A percentile compares a stretch with the other conserved stretches of the same genome.
These are phyloP conservation scores for Annona cherimola DNA, from an alignment of 164 flowering plant species.

Conservation along the genomic window DNA sequence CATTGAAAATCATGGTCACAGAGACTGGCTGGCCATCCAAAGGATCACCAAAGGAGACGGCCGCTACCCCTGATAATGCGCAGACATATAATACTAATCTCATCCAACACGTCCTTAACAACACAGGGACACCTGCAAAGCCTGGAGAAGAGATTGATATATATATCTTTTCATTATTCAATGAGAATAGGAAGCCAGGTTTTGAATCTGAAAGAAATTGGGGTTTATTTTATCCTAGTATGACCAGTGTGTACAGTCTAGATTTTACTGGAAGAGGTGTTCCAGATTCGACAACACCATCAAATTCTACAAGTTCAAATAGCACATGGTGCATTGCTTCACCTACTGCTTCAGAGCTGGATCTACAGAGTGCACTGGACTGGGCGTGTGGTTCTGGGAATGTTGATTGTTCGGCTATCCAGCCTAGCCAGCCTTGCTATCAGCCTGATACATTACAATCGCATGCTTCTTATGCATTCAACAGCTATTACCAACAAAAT, in stretches of 20 bases:
- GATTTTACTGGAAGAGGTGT: slow-evolving; percentile 69
- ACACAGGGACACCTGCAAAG: slow-evolving; percentile 81
- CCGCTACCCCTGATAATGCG: slow-evolving; percentile 93
- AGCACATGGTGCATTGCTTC: slow-evolving; percentile 91
- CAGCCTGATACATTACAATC: slow-evolving; percentile 77
- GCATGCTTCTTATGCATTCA: slow-evolving; percentile 91
- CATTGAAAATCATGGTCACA: slow-evolving; percentile 75
- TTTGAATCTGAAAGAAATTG: slow-evolving; percentile 95
- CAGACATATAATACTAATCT: slow-evolving; percentile 80
- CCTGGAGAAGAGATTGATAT: slow-evolving; percentile 74
- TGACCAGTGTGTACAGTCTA: slow-evolving; percentile 75
- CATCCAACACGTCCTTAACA: slow-evolving; percentile 68
- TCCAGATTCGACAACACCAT: slow-evolving; percentile 29
- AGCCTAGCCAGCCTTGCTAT: slow-evolving; percentile 92
- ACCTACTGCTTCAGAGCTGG: slow-evolving; percentile 54
- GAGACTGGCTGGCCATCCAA: slow-evolving; percentile 99
- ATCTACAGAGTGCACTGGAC: slow-evolving; percentile 70
- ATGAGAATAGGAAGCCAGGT: slow-evolving; percentile 95
- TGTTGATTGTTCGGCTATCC: slow-evolving; percentile 91
- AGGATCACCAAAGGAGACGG: slow-evolving; percentile 79
- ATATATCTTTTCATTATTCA: slow-evolving; percentile 84
- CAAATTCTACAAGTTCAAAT: slow-evolving; percentile 42
- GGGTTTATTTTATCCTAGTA: slow-evolving; percentile 92
- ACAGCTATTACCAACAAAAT: slow-evolving; percentile 90
- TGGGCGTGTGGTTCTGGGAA: slow-evolving; percentile 97